Conservation (phyloP, 2,329 filamentous ascomycete genomes). For the Colletotrichum truncatum region DNA sequence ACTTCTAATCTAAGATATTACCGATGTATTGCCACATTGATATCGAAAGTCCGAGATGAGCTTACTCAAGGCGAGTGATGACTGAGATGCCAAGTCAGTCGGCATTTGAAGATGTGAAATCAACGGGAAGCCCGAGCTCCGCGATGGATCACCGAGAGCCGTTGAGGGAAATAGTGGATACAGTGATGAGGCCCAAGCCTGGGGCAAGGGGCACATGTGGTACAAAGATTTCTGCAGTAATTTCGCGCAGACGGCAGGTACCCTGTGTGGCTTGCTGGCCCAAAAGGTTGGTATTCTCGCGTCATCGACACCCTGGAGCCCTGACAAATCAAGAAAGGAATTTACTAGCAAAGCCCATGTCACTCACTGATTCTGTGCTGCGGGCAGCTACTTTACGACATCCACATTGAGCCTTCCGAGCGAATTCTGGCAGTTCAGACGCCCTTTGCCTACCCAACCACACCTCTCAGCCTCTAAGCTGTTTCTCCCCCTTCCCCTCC, state of each 20-base stretch:
- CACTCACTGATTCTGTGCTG: constrained; percentile 1
- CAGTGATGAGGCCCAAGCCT: not conserved
- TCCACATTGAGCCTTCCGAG: not conserved
- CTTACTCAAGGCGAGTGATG: not conserved
- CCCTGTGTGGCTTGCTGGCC: not conserved
- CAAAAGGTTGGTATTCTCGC: constrained; percentile 8
- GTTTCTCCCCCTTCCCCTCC: not conserved
- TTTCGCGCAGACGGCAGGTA: not conserved
- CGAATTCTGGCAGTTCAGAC: not conserved
- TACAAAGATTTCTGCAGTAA: rapidly evolving
- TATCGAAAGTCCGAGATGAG: not conserved
- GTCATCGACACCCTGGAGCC: constrained; percentile 21
- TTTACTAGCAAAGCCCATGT: constrained; percentile 13
- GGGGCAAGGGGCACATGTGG: not conserved
- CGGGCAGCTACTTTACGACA: constrained; percentile 1
- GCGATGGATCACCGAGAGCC: constrained; percentile 10
- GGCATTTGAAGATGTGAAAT: constrained; percentile 4
- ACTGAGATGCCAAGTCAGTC: not conserved
- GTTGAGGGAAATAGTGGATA: not conserved
- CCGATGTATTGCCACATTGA: not conserved
- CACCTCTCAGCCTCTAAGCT: not conserved
- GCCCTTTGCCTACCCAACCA: constrained; percentile 17
- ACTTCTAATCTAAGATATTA: too few species aligned
- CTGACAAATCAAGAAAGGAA: constrained; percentile 20
- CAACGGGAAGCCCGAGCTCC: constrained; percentile 7